phyloP scores from a whole-genome alignment of 257 asterid species.

The Przewalskia tangutica region DNA sequence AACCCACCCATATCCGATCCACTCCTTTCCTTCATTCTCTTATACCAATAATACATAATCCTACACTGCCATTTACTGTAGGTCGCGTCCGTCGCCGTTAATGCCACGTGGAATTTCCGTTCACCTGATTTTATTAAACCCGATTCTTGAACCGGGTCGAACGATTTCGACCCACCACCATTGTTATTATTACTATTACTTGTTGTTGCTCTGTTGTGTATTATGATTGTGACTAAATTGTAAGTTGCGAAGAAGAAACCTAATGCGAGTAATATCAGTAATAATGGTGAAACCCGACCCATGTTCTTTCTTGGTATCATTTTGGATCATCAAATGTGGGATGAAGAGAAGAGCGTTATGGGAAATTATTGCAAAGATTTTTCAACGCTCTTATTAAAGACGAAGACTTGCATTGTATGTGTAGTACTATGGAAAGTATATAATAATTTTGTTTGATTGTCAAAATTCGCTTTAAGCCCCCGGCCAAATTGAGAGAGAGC shows the following conservation, averaged over 20 bases:
- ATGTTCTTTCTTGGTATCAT: slow-evolving; percentile 24
- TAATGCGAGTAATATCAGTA: slow-evolving; percentile 56
- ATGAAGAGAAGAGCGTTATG: too few relatives aligned
- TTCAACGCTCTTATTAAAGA: too few relatives aligned
- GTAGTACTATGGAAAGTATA: too few relatives aligned
- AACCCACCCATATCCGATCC: slow-evolving; percentile 98
- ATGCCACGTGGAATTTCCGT: slow-evolving; percentile 62
- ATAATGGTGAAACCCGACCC: slow-evolving; percentile 61
- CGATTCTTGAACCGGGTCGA: slow-evolving; percentile 3
- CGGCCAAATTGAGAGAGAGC: too few relatives aligned
- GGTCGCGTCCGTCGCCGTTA: slow-evolving; percentile 84
- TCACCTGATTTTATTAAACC: background rate
- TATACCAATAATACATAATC: slow-evolving; percentile 94
- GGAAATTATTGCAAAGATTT: too few relatives aligned
- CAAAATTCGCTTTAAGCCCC: too few relatives aligned
- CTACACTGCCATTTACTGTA: slow-evolving; percentile 96
- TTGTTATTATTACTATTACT: background rate
- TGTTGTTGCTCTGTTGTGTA: slow-evolving; percentile 29
- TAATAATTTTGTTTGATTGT: too few relatives aligned
- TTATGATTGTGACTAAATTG: slow-evolving; percentile 62
- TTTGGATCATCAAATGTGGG: background rate
- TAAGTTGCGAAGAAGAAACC: slow-evolving; percentile 78
- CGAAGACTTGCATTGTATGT: too few relatives aligned
- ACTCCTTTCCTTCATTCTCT: slow-evolving; percentile 55
- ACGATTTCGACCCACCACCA: background rate